These are phyloP conservation scores for Hyphopichia burtonii DNA, from an alignment of 1,139 yeast species.

Conservation along the genomic window DNA sequence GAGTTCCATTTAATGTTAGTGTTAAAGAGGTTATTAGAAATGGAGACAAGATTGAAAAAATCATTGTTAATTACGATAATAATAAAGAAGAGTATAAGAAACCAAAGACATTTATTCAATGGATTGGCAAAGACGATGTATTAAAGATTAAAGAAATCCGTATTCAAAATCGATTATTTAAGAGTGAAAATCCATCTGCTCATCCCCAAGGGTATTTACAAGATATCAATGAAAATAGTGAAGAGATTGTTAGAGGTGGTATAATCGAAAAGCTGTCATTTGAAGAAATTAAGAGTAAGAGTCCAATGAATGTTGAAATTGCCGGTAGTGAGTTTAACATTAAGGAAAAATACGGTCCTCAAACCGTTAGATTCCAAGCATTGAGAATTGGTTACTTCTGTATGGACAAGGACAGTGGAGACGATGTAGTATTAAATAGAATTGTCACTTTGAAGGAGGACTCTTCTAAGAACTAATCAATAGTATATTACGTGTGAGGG, in stretches of 20 bases:
- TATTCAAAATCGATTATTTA: conserved; percentile 83
- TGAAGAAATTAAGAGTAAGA: conserved; percentile 59
- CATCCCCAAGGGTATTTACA: conserved; percentile 85
- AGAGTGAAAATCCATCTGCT: conserved; percentile 85
- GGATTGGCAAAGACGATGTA: conserved; percentile 78
- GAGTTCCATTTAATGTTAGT: conserved; percentile 80
- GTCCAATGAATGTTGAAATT: conserved; percentile 75
- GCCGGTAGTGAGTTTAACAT: conserved; percentile 71
- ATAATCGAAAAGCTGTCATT: conserved; percentile 74
- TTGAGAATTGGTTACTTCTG: conserved; percentile 96
- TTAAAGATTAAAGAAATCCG: conserved; percentile 72
- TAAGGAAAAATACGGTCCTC: conserved; percentile 60
- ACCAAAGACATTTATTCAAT: conserved; percentile 95
- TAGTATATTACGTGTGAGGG: too few relatives aligned
- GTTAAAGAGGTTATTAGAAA: conserved; percentile 70
- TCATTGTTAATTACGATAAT: conserved; percentile 80
- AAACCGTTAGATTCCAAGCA: conserved; percentile 97
- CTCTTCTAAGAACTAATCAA: conserved; percentile 5
- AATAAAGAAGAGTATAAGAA: conserved; percentile 45
- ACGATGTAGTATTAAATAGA: conserved; percentile 72
- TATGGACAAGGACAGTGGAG: conserved; percentile 74
- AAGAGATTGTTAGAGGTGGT: conserved; percentile 62
- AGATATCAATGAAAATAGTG: conserved; percentile 81
- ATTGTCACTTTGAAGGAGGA: conserved; percentile 89
- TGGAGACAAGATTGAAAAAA: conserved; percentile 50